Conservation (phyloP, 2,329 filamentous ascomycete genomes). For the Waltergamsia citrina region DNA sequence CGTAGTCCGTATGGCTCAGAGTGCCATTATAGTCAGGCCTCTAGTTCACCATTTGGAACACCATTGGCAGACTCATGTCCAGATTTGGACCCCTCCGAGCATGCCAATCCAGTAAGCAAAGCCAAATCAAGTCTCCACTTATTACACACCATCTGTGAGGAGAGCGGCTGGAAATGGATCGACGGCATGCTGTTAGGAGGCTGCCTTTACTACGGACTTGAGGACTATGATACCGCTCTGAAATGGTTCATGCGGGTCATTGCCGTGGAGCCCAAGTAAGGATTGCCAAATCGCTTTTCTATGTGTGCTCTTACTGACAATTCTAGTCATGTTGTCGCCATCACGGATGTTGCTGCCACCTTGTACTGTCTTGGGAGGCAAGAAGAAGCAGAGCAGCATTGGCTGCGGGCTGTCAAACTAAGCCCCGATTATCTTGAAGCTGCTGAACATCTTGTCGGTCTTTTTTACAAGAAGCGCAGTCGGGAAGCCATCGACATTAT, state of each 20-base stretch:
- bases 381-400: conserved; percentile 76
- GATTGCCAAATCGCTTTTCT: conserved; percentile 1
- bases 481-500: conserved; percentile 84
- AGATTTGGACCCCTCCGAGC: not conserved
- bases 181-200: conserved; percentile 89
- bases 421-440: conserved; percentile 89
- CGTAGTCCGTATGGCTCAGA: not conserved
- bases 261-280: conserved; percentile 43
- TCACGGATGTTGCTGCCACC: conserved; percentile 87
- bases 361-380: conserved; percentile 74
- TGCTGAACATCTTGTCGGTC: conserved; percentile 83
- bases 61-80: not conserved
- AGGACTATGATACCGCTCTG: conserved; percentile 69
- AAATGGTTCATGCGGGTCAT: conserved; percentile 64
- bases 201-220: conserved; percentile 83
- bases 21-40: not conserved
- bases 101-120: conserved; percentile 31
- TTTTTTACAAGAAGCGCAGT: conserved; percentile 76
- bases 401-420: conserved; percentile 74
- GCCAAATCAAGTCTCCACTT: conserved; percentile 63
- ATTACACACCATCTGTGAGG: conserved; percentile 64
- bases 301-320: conserved; percentile 13
- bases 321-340: conserved; percentile 75
- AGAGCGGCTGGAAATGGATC: conserved; percentile 79
- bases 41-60: not conserved